Base-by-base conservation (phyloP, 1,284 basidiomycete genomes). In the Cutaneotrichosporon mucoides region DNA sequence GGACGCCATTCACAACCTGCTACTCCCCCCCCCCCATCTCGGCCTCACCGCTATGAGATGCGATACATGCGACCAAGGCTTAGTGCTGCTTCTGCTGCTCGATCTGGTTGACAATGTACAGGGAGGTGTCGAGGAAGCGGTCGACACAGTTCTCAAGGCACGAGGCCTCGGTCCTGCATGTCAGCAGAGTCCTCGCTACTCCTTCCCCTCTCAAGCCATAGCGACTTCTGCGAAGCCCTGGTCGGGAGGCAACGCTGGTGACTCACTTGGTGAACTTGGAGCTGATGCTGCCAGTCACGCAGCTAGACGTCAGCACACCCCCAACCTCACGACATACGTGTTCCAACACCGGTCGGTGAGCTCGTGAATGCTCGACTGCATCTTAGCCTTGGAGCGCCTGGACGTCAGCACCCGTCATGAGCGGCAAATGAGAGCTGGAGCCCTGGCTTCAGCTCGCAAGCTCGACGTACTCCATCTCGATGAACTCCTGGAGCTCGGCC, bases 71-170 rank as follows among this genome's bases (percentile, higher is more conserved):
- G 38, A 24, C 49, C 38, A 40, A 16, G 24, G 49, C 16, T 38
- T 42, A 34, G 53, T 73, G 71, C 59, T 76, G 70, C 62, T 72
- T 70, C 59, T 79, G 76, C 60, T 68, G 54, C 76, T 94, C 88
- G 58, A 98, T 84, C 73, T 86, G 85, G 72, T 86, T 86, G 65
- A 97, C 86, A 79, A 95, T 84, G 80, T 84, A 91, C 53, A 93
- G 79, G 69, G 88, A 91, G n/a, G 90, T 87, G 79, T 98, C 94
- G 67, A 97, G 82, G 82, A 97, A 98, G 59, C 94, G 84, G 66
- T 92, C 91, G 49, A 96, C 93, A 72, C 92, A 97, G 80, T 95
- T 95, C 61, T 84, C 82, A 49, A 98, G 83, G 75, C 94, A 98
- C 55, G 82, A 82, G 68, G 89, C 86, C 79, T 98, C 94, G 48